Base-by-base conservation (phyloP, 2,329 filamentous ascomycete genomes). In the Colletotrichum orchidophilum region DNA sequence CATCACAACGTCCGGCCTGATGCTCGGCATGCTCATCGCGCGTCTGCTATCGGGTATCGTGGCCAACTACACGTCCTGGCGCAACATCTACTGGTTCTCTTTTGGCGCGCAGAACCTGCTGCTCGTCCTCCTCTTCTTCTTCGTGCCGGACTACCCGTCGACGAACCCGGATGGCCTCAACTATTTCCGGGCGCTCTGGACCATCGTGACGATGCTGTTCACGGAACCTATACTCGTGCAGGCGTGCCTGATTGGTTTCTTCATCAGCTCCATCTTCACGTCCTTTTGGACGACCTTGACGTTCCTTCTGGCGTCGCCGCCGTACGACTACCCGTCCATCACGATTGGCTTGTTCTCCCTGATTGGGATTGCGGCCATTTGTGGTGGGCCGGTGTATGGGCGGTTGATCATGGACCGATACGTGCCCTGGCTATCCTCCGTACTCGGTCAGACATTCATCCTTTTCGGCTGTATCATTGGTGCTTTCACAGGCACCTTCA, bases 61-160 rank as follows among this genome's bases (percentile, higher is more conserved):
- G 31, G 90, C 93, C 0, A 89, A 94, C 75, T 95, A 89, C 77
- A 91, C 90, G 0, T 86, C 87, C 73, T 96, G 94, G 94, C 87
- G 94, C 27, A 89, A 88, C 70, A 90, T 96, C 8, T 96, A 95
- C 83, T 96, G 93, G 92, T 84, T 95, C 71, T 88, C 92, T 0
- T 87, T 95, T 5, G 93, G 86, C 0, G 83, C 93, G 0, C 94
- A 96, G 80, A 91, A 89, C 75, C 77, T 89, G 9, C 91, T 96
- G 72, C 87, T 92, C 66, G 74, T 83, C 7, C 81, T 91, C 0
- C 87, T 96, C 6, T 95, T 89, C 83, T 78, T 90, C 54, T 93
- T 91, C 80, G 92, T 96, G 91, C 93, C 93, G 0, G 93, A 95
- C 78, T 96, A 96, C 74, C 94, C 93, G 0, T 87, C 88, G 1